A percentile compares a stretch with the other conserved stretches of the same genome.
Conservation (phyloP, 192 early-diverging fungal genomes). For the Coemansia sp. region DNA sequence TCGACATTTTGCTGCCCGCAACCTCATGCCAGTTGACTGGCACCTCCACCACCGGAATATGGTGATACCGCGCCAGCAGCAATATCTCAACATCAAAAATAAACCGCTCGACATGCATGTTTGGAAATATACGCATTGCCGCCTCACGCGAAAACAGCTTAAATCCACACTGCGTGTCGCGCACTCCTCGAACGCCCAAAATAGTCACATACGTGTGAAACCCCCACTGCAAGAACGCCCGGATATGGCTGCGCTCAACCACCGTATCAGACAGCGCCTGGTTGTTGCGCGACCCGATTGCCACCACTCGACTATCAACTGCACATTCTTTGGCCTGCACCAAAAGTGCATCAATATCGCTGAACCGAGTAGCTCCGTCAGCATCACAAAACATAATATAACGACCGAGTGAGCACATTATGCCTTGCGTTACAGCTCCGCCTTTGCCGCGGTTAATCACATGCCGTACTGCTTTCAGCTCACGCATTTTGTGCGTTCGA, state of each 20-base stretch:
- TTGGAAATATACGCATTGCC: slow-evolving; percentile 74
- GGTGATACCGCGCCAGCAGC: slow-evolving; percentile 70
- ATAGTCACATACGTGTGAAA: slow-evolving; percentile 90
- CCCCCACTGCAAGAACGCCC: slow-evolving; percentile 91
- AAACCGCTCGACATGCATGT: slow-evolving; percentile 95
- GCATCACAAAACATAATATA: slow-evolving; percentile 90
- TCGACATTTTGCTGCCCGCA: slow-evolving; percentile 88
- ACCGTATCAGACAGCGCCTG: slow-evolving; percentile 62
- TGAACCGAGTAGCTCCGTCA: slow-evolving; percentile 91
- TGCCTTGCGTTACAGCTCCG: slow-evolving; percentile 90
- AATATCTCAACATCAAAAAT: slow-evolving; percentile 98
- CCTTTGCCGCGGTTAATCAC: slow-evolving; percentile 90
- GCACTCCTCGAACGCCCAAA: slow-evolving; percentile 82
- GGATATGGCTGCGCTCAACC: slow-evolving; percentile 80
- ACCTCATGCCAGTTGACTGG: slow-evolving; percentile 97
- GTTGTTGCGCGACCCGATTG: slow-evolving; percentile 90
- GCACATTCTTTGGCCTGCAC: slow-evolving; percentile 17
- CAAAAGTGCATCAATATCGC: slow-evolving; percentile 73
- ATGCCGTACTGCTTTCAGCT: slow-evolving; percentile 73
- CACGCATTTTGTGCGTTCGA: slow-evolving; percentile 53
- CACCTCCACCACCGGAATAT: slow-evolving; percentile 83
- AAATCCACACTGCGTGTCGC: slow-evolving; percentile 98
- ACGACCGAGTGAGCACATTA: slow-evolving; percentile 74
- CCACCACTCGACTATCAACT: slow-evolving; percentile 56
- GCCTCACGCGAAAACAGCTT: slow-evolving; percentile 85